Evolutionary conservation across 176 grass and related monocot genomes (phyloP), one percentile per base, ranked within the genome.

Genomic region (Poa pratensis): DNA sequence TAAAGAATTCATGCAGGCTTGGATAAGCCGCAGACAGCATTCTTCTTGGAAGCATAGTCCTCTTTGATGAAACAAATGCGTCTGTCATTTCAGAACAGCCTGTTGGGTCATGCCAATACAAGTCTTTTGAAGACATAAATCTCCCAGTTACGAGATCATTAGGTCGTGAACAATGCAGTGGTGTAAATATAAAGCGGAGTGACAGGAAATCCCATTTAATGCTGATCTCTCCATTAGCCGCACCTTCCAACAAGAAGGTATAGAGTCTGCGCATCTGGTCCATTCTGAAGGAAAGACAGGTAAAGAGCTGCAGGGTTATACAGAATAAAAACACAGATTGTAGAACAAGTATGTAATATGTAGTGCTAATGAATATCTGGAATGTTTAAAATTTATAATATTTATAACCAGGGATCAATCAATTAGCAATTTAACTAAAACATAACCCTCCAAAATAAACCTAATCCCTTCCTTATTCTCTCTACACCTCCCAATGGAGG

Each of bases 71-170:
- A 82, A 87, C 51, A 3, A 76, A 60, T 83, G 81, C 82, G 70
- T 93, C 90, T 49, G 67, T 82, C 79, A 86, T 79, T 76, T 94
- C 95, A 78, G 77, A 87, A 89, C 90, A 97, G 28, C 95, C 90
- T 70, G 90, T 93, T 48, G 95, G 95, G 71, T 97, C 95, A 75
- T 86, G 63, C 95, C 95, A 97, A 86, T 89, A 97, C 3, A 93
- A 63, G 16, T 94, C 84, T 83, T 93, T 81, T 81, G 92, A 85
- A 73, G 79, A 59, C 51, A 92, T 83, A 72, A 97, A 90, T 32
- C 64, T 86, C 78, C 95, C 95, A 57, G 76, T 75, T 52, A 75
- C 71, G 24, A 27, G 55, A 87, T 88, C 80, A 40, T 13, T 84
- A 54, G 86, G 87, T 74, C 64, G 50, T 58, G 83, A 69, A 73